Conservation (phyloP, 164 flowering plant species). For the Chimonanthus salicifolius region DNA sequence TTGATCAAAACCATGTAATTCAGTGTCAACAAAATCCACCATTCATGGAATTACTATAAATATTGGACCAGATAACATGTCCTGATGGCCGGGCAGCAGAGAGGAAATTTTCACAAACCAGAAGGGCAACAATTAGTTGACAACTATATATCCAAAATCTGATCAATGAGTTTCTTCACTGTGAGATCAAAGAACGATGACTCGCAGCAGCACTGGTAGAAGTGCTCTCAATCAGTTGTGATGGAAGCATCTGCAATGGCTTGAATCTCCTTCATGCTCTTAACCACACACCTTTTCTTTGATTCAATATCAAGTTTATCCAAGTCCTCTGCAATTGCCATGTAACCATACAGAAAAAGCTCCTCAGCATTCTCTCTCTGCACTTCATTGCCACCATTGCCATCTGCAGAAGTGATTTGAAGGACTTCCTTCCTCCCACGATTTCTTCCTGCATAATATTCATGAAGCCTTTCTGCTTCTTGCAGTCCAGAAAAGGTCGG, state of each 20-base stretch:
- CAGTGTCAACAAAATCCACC: too few species aligned
- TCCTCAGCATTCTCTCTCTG: slow-evolving; percentile 19
- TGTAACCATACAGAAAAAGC: slow-evolving; percentile 43
- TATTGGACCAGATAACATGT: too few species aligned
- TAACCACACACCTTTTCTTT: slow-evolving; percentile 40
- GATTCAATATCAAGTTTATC: slow-evolving; percentile 50
- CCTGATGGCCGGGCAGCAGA: too few species aligned
- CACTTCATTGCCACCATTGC: not conserved
- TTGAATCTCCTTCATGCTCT: slow-evolving; percentile 61
- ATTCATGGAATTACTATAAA: too few species aligned
- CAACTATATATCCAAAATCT: too few species aligned
- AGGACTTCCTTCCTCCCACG: slow-evolving; percentile 48
- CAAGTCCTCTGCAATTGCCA: slow-evolving; percentile 56
- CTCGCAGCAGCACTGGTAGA: not conserved
- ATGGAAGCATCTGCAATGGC: slow-evolving; percentile 44
- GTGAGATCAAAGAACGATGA: too few species aligned
- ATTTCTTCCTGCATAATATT: slow-evolving; percentile 33
- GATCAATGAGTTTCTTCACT: too few species aligned
- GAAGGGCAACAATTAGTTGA: too few species aligned
- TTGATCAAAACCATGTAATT: too few species aligned
- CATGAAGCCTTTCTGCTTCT: slow-evolving; percentile 59
- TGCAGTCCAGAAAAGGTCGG: slow-evolving; percentile 57
- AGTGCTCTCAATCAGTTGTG: not conserved
- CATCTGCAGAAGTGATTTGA: slow-evolving; percentile 12
- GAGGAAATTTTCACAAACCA: too few species aligned